Evolutionary conservation across 768 basidiomycete genomes (phyloP).

Genomic region (Collybiopsis luxurians): DNA sequence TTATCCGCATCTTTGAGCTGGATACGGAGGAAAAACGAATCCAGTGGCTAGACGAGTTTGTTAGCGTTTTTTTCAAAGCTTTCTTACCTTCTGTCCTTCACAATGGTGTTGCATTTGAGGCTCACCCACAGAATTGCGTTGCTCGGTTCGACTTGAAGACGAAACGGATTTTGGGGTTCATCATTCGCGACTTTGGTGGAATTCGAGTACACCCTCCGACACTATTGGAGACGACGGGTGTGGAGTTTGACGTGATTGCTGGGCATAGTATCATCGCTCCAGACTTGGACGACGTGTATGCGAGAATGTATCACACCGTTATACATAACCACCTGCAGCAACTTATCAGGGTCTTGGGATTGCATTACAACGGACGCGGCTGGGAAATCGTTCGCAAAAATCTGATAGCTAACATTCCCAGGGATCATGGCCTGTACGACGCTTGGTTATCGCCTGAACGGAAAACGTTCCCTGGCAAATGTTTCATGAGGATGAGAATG

Average conservation of each 20-base stretch:
- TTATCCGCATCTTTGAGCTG: constrained; percentile 48
- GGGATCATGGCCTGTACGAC: constrained; percentile 42
- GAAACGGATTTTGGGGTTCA: constrained; percentile 50
- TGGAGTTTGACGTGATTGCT: constrained; percentile 43
- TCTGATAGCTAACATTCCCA: constrained; percentile 41
- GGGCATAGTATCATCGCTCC: constrained; percentile 50
- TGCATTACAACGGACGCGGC: constrained; percentile 55
- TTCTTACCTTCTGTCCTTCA: constrained; percentile 52
- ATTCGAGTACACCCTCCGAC: constrained; percentile 51
- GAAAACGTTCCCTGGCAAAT: constrained; percentile 50
- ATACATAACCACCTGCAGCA: constrained; percentile 61
- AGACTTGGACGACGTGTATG: constrained; percentile 54
- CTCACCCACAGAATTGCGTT: constrained; percentile 59
- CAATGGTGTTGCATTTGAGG: constrained; percentile 59
- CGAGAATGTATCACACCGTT: constrained; percentile 55
- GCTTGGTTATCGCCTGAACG: constrained; percentile 49
- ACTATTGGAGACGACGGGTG: constrained; percentile 46
- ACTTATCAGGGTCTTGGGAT: constrained; percentile 52
- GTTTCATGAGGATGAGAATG: constrained; percentile 58
- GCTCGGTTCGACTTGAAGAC: constrained; percentile 49
- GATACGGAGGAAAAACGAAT: constrained; percentile 48
- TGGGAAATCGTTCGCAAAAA: constrained; percentile 50
- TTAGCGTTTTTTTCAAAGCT: constrained; percentile 48
- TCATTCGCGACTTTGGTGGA: constrained; percentile 59
- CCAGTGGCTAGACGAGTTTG: constrained; percentile 52